Percentiles rank a stretch among this genome's conserved stretches.
These are phyloP conservation scores for Triglochin maritima DNA, from an alignment of 106 monocot species.

Conservation along the genomic window DNA sequence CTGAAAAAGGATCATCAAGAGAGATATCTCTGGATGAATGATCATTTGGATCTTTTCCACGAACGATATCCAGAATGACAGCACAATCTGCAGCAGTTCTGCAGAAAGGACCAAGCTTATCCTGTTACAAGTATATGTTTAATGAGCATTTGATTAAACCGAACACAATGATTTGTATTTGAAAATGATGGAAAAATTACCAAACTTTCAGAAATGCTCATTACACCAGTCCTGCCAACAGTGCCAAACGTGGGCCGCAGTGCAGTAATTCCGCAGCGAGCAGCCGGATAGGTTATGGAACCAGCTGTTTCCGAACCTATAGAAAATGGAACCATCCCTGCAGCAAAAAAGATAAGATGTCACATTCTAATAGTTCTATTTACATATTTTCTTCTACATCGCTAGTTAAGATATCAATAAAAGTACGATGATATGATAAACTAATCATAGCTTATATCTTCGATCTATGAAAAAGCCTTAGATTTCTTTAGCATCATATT, in stretches of 20 bases:
- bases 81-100: conserved; percentile 81
- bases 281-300: conserved; percentile 74
- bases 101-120: conserved; percentile 96
- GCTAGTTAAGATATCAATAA: not conserved
- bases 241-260: conserved; percentile 90
- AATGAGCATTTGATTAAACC: not conserved
- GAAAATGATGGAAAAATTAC: conserved; percentile 17
- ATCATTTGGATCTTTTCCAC: conserved; percentile 78
- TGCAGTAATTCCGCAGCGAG: conserved; percentile 78
- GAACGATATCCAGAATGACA: conserved; percentile 57
- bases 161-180: not conserved
- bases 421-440: not conserved
- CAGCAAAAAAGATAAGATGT: not conserved
- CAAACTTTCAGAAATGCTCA: conserved; percentile 97
- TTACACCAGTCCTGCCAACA: conserved; percentile 86
- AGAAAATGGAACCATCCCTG: conserved; percentile 83
- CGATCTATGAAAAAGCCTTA: not conserved
- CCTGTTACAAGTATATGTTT: conserved; percentile 29
- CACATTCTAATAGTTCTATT: not conserved
- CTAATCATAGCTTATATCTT: not conserved
- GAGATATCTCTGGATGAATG: conserved; percentile 53
- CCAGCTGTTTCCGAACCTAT: conserved; percentile 97
- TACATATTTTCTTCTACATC: not conserved
- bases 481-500: not conserved
- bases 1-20: conserved; percentile 77